phyloP scores from a whole-genome alignment of 78 protist species.

The Dictyostelium purpureum region DNA sequence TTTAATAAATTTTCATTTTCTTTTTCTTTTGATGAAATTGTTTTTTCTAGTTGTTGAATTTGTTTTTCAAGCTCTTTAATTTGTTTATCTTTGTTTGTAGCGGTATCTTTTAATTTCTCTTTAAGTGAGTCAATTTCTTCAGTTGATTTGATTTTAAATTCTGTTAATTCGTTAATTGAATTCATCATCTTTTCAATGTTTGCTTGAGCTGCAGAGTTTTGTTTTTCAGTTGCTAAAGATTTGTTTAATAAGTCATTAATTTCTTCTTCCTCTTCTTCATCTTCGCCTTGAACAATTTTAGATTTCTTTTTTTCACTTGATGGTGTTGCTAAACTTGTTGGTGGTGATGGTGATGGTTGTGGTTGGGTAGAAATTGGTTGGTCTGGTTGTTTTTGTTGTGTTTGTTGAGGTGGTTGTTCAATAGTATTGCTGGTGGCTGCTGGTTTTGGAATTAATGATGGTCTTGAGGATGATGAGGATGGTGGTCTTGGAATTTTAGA shows the following conservation, averaged over 20 bases:
- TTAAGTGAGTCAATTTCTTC: conserved; percentile 33
- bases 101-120: conserved; percentile 2
- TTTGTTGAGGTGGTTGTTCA: neutral
- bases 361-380: neutral
- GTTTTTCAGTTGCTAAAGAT: neutral
- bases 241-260: conserved; percentile 1
- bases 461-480: neutral
- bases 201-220: conserved; percentile 18
- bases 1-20: conserved; percentile 39
- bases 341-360: neutral
- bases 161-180: conserved; percentile 60
- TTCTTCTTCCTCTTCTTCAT: conserved; percentile 66
- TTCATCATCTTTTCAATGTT: conserved; percentile 58
- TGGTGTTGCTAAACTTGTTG: neutral
- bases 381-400: neutral
- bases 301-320: neutral
- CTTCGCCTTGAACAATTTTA: conserved; percentile 64
- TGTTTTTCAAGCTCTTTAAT: conserved; percentile 49
- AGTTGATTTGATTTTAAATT: conserved; percentile 35
- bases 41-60: conserved; percentile 63
- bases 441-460: conserved; percentile 22
- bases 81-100: conserved; percentile 8
- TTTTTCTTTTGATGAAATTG: conserved; percentile 45
- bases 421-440: neutral
- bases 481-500: conserved; percentile 13